phyloP scores from a whole-genome alignment of 2,329 filamentous ascomycete genomes.

The Penicillium glabrum region DNA sequence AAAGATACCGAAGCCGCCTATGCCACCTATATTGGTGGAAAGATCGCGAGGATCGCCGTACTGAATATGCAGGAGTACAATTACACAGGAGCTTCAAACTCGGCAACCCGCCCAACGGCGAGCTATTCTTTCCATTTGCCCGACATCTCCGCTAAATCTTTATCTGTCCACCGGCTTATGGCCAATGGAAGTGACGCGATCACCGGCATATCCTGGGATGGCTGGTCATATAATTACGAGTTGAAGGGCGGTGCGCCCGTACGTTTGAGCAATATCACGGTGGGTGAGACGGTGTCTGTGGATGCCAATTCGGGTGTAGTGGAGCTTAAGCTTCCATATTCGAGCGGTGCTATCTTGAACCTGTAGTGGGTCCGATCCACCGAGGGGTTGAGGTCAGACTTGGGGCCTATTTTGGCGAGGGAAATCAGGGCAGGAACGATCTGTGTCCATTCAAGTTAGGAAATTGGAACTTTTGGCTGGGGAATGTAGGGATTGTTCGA shows the following conservation, averaged over 20 bases:
- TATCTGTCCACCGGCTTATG: constrained; percentile 50
- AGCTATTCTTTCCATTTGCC: constrained; percentile 29
- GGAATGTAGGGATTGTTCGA: not conserved
- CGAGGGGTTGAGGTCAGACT: not conserved
- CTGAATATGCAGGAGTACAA: constrained; percentile 63
- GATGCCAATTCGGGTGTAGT: constrained; percentile 35
- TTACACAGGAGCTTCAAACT: constrained; percentile 51
- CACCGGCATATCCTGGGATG: constrained; percentile 62
- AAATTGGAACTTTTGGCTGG: too few species aligned
- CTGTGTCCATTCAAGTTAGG: too few species aligned
- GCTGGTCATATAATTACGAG: constrained; percentile 62
- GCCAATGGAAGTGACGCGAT: constrained; percentile 66
- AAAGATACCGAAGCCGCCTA: constrained; percentile 54
- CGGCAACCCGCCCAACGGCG: constrained; percentile 22
- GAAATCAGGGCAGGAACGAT: not conserved
- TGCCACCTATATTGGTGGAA: constrained; percentile 51
- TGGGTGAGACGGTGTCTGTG: constrained; percentile 44
- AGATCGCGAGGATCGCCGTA: constrained; percentile 52
- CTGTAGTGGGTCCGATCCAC: not conserved
- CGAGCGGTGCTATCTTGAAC: constrained; percentile 25
- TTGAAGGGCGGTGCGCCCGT: constrained; percentile 56
- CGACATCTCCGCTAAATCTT: constrained; percentile 16
- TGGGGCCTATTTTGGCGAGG: not conserved
- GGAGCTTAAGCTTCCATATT: constrained; percentile 26
- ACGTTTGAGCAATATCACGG: constrained; percentile 55